A percentile compares a stretch with the other conserved stretches of the same genome.
Evolutionary conservation across 2,329 filamentous ascomycete genomes (phyloP).

Genomic region (Meredithiella fracta): DNA sequence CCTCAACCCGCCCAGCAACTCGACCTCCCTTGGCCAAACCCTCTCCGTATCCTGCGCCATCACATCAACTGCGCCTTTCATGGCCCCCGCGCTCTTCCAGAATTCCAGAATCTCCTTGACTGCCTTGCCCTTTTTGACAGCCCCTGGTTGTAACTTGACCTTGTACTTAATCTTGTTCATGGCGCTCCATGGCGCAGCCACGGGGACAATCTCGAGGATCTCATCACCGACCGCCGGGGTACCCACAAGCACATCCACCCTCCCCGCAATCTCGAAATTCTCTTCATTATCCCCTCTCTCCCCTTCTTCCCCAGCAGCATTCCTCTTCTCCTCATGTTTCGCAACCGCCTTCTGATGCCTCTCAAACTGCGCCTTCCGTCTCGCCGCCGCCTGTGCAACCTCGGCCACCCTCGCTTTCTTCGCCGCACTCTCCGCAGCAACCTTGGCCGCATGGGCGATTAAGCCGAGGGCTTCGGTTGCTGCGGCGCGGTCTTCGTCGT

Average conservation of each 20-base stretch:
- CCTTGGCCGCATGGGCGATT: constrained; percentile 46
- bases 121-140: constrained; percentile 85
- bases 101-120: constrained; percentile 74
- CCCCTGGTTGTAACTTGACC: constrained; percentile 80
- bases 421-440: constrained; percentile 49
- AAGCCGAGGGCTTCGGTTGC: constrained; percentile 81
- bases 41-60: constrained; percentile 46
- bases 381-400: constrained; percentile 51
- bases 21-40: constrained; percentile 75
- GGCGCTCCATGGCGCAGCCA: constrained; percentile 50
- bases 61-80: constrained; percentile 45
- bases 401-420: constrained; percentile 51
- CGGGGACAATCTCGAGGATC: constrained; percentile 48
- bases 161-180: constrained; percentile 72
- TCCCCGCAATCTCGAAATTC: constrained; percentile 29
- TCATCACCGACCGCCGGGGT: constrained; percentile 69
- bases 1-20: constrained; percentile 65
- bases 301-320: constrained; percentile 27
- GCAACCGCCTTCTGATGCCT: constrained; percentile 59
- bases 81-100: constrained; percentile 52
- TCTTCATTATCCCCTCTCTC: constrained; percentile 44
- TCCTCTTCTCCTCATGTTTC: constrained; percentile 54
- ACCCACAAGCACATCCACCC: constrained; percentile 57
- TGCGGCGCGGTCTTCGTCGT: constrained; percentile 76
- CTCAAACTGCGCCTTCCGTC: constrained; percentile 65